Percentiles rank a stretch among this genome's conserved stretches.
Conservation (phyloP, 179 eudicot genomes). For the Vitellaria paradoxa region DNA sequence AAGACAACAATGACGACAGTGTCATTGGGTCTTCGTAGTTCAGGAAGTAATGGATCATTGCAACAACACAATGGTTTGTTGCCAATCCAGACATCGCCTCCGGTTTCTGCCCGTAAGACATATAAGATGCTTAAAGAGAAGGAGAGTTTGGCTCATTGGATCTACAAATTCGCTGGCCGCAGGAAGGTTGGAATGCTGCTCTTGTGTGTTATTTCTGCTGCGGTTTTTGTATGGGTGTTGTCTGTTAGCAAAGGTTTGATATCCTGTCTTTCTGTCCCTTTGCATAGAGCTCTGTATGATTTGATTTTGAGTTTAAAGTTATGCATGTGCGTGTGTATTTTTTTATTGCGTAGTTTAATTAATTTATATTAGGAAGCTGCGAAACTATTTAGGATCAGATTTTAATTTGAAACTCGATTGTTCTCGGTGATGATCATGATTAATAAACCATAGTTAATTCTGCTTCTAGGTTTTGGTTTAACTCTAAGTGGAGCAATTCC, state of each 20-base stretch:
- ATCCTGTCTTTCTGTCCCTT: constrained; percentile 4
- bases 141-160: constrained; percentile 66
- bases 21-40: constrained; percentile 87
- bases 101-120: constrained; percentile 42
- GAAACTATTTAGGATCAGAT: neutral
- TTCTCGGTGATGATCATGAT: neutral
- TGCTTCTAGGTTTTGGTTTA: neutral
- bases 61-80: constrained; percentile 51
- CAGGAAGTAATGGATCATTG: constrained; percentile 87
- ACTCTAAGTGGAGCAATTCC: neutral
- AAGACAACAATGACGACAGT: constrained; percentile 74
- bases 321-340: neutral
- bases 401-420: neutral
- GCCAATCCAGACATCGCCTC: constrained; percentile 50
- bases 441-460: too few relatives aligned
- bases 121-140: constrained; percentile 80
- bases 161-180: constrained; percentile 68
- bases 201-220: constrained; percentile 68
- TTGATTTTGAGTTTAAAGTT: neutral
- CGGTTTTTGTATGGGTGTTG: constrained; percentile 75
- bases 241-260: constrained; percentile 86
- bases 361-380: neutral
- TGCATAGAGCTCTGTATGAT: neutral
- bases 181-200: constrained; percentile 94
- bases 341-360: neutral